Conservation (phyloP, 31 red algal genomes). For the Porphyra umbilicalis region DNA sequence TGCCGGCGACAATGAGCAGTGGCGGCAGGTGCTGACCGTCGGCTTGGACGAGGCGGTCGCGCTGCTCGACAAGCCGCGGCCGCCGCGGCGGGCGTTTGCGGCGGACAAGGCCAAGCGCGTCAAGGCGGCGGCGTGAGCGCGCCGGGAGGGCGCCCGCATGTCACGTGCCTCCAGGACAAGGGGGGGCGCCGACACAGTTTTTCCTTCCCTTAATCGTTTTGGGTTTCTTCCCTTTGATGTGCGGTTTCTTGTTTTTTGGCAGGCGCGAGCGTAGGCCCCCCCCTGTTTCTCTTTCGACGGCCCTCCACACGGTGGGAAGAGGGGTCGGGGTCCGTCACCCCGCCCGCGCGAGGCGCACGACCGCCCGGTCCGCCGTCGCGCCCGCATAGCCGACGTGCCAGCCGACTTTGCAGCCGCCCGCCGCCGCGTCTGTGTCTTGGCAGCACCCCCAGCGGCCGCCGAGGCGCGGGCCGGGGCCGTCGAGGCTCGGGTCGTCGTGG, state of each 20-base stretch:
- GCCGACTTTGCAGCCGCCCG: background rate
- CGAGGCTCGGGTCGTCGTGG: conserved; percentile 1
- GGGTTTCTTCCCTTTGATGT: too few species aligned
- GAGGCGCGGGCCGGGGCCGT: background rate
- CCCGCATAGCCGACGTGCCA: conserved; percentile 1
- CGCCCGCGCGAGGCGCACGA: background rate
- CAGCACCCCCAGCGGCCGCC: conserved; percentile 5
- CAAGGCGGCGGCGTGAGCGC: background rate
- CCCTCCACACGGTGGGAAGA: background rate
- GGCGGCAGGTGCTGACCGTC: background rate
- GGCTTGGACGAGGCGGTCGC: background rate
- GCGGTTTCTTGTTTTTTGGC: too few species aligned
- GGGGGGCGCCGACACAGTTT: too few species aligned
- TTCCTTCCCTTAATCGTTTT: too few species aligned
- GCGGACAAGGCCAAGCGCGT: background rate
- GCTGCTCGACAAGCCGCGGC: background rate
- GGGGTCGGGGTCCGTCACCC: background rate
- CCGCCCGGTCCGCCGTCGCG: background rate
- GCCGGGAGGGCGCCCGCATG: too few species aligned
- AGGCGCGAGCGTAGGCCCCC: too few species aligned
- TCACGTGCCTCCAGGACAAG: too few species aligned
- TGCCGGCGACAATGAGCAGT: background rate
- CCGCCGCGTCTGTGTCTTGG: background rate
- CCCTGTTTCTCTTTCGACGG: too few species aligned
- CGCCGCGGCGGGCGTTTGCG: background rate